Conservation (phyloP, 2,329 filamentous ascomycete genomes). For the Beauveria varroae region DNA sequence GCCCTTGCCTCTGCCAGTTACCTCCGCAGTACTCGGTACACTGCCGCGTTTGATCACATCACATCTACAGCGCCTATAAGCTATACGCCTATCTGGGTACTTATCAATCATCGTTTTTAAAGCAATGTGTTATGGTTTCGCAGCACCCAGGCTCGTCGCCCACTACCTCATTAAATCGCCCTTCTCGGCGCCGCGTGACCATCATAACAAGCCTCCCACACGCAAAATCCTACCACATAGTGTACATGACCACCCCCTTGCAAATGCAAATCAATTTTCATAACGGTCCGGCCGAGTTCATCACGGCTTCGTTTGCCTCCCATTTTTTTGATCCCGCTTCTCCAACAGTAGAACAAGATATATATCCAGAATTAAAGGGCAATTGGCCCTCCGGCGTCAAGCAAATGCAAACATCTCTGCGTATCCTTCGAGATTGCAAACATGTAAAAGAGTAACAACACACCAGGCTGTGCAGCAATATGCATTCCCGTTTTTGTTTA, state of each 20-base stretch:
- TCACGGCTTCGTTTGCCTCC: slow-evolving; percentile 6
- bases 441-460: neutral
- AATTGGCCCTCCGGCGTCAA: neutral
- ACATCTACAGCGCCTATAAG: neutral
- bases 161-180: slow-evolving; percentile 3
- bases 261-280: slow-evolving; percentile 5
- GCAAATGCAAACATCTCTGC: neutral
- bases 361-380: neutral
- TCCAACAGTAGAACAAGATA: slow-evolving; percentile 1
- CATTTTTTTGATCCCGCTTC: neutral
- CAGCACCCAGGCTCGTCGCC: neutral
- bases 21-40: neutral
- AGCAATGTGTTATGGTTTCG: neutral
- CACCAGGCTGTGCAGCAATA: neutral
- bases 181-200: neutral
- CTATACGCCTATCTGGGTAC: neutral
- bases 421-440: neutral
- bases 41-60: neutral
- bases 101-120: neutral
- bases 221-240: neutral
- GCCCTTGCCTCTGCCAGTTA: no score
- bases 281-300: slow-evolving; percentile 10
- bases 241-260: slow-evolving; percentile 1
- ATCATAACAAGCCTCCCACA: neutral
- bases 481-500: neutral